Conservation (phyloP, 345 rosid species). For the Syzygium jambos region DNA sequence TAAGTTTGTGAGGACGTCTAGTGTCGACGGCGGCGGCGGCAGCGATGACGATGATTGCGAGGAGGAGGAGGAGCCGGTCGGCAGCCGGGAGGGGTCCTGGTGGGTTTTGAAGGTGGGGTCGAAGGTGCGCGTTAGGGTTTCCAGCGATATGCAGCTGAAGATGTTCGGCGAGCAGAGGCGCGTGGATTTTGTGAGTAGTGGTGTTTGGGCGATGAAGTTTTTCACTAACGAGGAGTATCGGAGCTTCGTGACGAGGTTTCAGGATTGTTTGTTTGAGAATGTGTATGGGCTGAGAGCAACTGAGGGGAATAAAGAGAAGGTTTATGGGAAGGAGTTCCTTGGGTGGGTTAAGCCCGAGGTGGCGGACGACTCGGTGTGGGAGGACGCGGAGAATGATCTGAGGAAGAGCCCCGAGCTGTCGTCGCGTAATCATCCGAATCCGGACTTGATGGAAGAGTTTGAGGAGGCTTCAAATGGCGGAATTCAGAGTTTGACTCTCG, state of each 20-base stretch:
- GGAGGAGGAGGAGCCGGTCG: conserved; percentile 13
- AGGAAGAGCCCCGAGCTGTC: conserved; percentile 9
- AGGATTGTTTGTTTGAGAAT: conserved; percentile 79
- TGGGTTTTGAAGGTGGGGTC: conserved; percentile 72
- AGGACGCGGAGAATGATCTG: conserved; percentile 55
- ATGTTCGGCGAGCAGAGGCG: conserved; percentile 81
- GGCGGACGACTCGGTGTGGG: conserved; percentile 96
- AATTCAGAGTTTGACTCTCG: conserved; percentile 81
- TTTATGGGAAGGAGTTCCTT: conserved; percentile 81
- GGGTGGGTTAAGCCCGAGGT: conserved; percentile 85
- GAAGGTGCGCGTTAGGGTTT: conserved; percentile 63
- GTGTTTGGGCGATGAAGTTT: conserved; percentile 93
- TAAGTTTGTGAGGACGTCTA: conserved; percentile 29
- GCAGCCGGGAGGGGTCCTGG: conserved; percentile 20
- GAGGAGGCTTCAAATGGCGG: conserved; percentile 90
- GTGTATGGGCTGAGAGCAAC: conserved; percentile 55
- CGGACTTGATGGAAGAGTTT: conserved; percentile 64
- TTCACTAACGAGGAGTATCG: conserved; percentile 55
- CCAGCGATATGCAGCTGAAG: conserved; percentile 72
- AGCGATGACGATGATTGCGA: conserved; percentile 29
- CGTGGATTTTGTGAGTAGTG: conserved; percentile 63
- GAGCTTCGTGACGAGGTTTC: conserved; percentile 52
- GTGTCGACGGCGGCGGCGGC: conserved; percentile 17
- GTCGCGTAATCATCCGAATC: conserved; percentile 17
- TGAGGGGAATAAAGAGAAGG: conserved; percentile 62